Evolutionary conservation across 345 rosid species (phyloP), one percentile per base, ranked within the genome.

Genomic region (Streptanthus diversifolius): DNA sequence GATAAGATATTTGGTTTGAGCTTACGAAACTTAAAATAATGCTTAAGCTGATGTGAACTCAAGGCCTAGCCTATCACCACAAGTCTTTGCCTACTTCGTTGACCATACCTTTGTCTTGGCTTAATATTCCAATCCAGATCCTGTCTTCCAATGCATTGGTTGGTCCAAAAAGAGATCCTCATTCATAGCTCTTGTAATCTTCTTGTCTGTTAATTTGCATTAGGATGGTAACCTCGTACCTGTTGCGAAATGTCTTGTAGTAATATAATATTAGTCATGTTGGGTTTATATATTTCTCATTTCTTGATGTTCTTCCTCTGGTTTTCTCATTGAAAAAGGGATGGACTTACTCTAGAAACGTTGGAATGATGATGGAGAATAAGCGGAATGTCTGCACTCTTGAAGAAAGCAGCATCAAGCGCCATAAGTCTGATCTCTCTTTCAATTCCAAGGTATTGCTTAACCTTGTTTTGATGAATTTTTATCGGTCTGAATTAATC

Each of bases 351-450:
- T 77, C 75, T 54, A 63, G 81, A 74, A 66, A 77, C 10, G 74
- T 56, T 0, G 63, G 53, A 67, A 85, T 80, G 85, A 86, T 95
- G 90, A 89, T 90, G 84, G 91, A 95, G 82, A 81, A 87, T 79
- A 91, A 95, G 81, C 78, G 84, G 59, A 85, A 83, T 45, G 85
- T 90, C 5, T 95, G 85, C 65, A 76, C 92, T 74, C 75, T 91
- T 7, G 97, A 85, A 62, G 89, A 89, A 43, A 77, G 74, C 51
- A 77, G 69, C 52, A 70, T 86, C 77, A 75, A 95, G 75, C 86
- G 95, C 25, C 97, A 87, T 33, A 95, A 89, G 82, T 75, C 91
- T 40, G 88, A 83, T 67, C 77, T 86, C 66, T 83, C 95, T 21
- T 82, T 88, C 72, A 84, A 91, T 17, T 64, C 87, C 63, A 95